Base-by-base conservation (phyloP, 2,329 filamentous ascomycete species). In the Balansia obtecta region DNA sequence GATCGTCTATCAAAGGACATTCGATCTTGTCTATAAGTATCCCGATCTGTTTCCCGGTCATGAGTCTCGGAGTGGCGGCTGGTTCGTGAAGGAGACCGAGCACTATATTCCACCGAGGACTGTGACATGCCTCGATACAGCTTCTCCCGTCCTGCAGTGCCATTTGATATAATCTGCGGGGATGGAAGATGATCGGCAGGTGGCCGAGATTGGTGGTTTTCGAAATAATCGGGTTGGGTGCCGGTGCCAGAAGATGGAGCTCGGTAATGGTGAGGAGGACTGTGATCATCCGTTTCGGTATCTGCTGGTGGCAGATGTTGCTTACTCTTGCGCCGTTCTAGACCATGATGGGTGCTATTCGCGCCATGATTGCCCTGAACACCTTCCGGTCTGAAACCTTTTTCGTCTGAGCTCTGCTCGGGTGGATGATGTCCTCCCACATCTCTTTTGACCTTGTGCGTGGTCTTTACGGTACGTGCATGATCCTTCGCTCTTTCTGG, bases 231-330 rank as follows among this genome's bases (percentile, higher is more conserved):
- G 1, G 63, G 58, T 3, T 62, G 56, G 30, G 54, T 58, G 54
- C 57, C 59, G 27, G 64, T 61, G 1, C 63, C 60, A 18, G 64
- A 63, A 3, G 71, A 71, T 27, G 61, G 64, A 46, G 62, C 67
- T 27, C 68, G 62, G 45, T 63, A 63, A 48, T 65, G 66, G 39
- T 66, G 59, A 38, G 57, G 54, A 4, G 55, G 44, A 43, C 53
- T 57, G 16, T 58, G 56, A 44, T 62, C 55, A 37, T 57, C 55
- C 6, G 70, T 44, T 1, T 69, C 64, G 2, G 74, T 76, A 32
- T 73, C 68, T 13, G 76, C 62, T 6, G 64, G 67, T 4, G 73
- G 72, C 5, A 77, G 57, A 30, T 74, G 61, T 44, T 68, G 64
- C 47, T 64, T 62, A 55, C 60, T 67, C 56, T 58, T 62, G 13